Evolutionary conservation across 306 rosid genomes (phyloP).

Genomic region (Acacia acuminata): DNA sequence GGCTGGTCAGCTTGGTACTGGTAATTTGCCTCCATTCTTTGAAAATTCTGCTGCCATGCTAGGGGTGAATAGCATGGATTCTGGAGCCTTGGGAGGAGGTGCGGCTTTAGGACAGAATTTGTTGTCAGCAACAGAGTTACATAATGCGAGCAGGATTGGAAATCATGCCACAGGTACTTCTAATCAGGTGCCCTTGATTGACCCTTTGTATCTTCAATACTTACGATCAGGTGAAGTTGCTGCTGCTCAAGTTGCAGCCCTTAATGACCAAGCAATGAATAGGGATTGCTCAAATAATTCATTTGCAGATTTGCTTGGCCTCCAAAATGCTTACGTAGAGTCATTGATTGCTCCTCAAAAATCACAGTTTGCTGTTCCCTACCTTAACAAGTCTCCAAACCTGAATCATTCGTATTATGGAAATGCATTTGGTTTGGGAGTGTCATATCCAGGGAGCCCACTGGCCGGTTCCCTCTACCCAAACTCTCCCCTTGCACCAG

Average conservation of each 20-base stretch:
- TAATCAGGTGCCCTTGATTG: constrained; percentile 68
- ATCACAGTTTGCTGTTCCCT: constrained; percentile 62
- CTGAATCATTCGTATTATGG: constrained; percentile 69
- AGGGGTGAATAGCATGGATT: constrained; percentile 63
- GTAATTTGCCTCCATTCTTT: constrained; percentile 68
- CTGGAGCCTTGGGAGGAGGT: constrained; percentile 69
- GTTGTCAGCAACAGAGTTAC: constrained; percentile 65
- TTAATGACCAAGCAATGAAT: constrained; percentile 66
- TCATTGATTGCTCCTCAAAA: constrained; percentile 64
- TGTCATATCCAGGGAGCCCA: constrained; percentile 90
- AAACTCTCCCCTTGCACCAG: constrained; percentile 74
- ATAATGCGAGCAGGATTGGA: constrained; percentile 67
- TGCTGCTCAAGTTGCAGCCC: constrained; percentile 76
- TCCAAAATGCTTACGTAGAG: constrained; percentile 81
- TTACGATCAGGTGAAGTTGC: constrained; percentile 77
- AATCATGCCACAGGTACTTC: constrained; percentile 56
- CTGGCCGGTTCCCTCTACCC: constrained; percentile 69
- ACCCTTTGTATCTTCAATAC: constrained; percentile 78
- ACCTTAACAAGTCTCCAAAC: constrained; percentile 63
- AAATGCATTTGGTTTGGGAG: constrained; percentile 39
- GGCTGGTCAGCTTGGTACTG: constrained; percentile 66
- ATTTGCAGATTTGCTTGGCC: constrained; percentile 54
- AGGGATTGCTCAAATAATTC: constrained; percentile 67
- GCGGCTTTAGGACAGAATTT: constrained; percentile 52
- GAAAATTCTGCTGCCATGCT: constrained; percentile 65